These are phyloP conservation scores for Rhodomyrtus tomentosa DNA, from an alignment of 345 rosid genomes.

Conservation along the genomic window DNA sequence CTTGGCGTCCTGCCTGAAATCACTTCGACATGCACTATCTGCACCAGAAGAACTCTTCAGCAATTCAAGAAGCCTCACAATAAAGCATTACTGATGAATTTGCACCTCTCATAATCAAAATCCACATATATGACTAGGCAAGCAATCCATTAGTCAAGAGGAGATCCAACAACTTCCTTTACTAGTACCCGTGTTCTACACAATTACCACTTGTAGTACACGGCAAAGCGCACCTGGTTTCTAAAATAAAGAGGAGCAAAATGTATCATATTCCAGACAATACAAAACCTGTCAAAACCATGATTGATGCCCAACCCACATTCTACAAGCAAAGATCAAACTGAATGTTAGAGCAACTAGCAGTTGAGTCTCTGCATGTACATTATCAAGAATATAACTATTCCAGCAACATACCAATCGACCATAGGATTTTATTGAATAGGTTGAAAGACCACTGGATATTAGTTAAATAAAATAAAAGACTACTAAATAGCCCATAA, in stretches of 20 bases:
- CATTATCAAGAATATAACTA: neutral
- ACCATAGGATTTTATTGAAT: neutral
- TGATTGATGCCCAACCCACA: neutral
- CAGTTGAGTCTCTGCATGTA: neutral
- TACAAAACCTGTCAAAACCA: neutral
- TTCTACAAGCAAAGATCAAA: neutral
- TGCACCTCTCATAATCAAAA: neutral
- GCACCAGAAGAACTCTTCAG: constrained; percentile 13
- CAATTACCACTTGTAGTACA: neutral
- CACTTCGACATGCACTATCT: constrained; percentile 78
- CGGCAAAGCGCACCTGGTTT: neutral
- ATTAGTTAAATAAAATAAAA: neutral
- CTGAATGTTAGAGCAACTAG: neutral
- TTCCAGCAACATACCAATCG: neutral
- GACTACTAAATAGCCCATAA: neutral
- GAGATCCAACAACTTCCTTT: neutral
- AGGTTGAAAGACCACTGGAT: neutral
- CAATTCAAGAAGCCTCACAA: neutral
- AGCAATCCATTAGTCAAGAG: neutral
- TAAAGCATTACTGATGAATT: neutral
- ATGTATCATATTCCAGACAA: neutral
- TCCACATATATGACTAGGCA: neutral
- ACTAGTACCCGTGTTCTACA: neutral
- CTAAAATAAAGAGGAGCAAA: neutral
- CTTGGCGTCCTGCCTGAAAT: constrained; percentile 49